These are phyloP conservation scores for Calycina herbarum DNA, from an alignment of 2,329 filamentous ascomycete genomes.

Conservation along the genomic window DNA sequence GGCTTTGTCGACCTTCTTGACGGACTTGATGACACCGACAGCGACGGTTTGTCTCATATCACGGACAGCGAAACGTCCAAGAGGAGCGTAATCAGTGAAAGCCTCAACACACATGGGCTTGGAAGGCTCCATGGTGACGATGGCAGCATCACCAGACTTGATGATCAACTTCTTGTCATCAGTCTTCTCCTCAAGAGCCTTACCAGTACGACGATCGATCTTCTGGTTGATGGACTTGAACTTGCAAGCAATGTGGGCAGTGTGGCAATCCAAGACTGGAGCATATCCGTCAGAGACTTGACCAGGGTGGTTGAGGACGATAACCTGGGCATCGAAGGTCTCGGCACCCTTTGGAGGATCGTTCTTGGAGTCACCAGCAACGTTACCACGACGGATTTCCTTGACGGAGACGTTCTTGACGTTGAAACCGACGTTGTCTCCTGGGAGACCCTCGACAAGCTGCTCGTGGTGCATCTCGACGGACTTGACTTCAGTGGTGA, in stretches of 20 bases:
- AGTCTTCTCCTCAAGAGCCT: conserved; percentile 85
- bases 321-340: conserved; percentile 99
- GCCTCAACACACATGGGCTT: conserved; percentile 99
- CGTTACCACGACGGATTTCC: conserved; percentile 99
- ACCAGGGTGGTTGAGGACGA: conserved; percentile 99
- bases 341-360: conserved; percentile 87
- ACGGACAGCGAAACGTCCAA: conserved; percentile 99
- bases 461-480: conserved; percentile 99
- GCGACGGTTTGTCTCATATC: conserved; percentile 71
- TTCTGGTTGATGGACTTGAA: conserved; percentile 99
- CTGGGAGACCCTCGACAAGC: conserved; percentile 89
- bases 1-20: conserved; percentile 50
- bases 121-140: conserved; percentile 99
- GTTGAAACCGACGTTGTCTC: conserved; percentile 99
- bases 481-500: conserved; percentile 99
- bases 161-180: conserved; percentile 73
- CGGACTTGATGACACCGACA: conserved; percentile 92
- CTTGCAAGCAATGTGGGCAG: conserved; percentile 99
- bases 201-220: conserved; percentile 99
- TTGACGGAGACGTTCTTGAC: conserved; percentile 99
- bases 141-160: conserved; percentile 99
- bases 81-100: conserved; percentile 99
- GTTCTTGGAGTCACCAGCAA: conserved; percentile 99
- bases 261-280: conserved; percentile 99
- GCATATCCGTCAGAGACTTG: conserved; percentile 99